Conservation (phyloP, 2,329 filamentous ascomycete genomes). For the Trichothecium roseum region DNA sequence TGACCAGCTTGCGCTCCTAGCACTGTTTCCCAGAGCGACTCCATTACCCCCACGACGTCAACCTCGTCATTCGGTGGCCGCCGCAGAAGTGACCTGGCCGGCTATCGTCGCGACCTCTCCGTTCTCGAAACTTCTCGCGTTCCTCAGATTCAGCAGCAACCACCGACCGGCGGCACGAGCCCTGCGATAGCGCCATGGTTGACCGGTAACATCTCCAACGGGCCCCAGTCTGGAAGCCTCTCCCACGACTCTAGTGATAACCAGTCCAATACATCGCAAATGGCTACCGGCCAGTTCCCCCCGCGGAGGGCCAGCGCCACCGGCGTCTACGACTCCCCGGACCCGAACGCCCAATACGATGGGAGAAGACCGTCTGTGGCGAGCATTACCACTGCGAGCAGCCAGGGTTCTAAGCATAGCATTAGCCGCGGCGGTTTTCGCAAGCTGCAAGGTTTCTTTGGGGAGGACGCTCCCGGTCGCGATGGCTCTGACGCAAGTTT, state of each 20-base stretch:
- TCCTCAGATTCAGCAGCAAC: constrained; percentile 49
- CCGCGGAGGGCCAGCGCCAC: constrained; percentile 9
- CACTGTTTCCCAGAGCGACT: constrained; percentile 2
- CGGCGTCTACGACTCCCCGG: constrained; percentile 50
- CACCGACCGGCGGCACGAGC: constrained; percentile 27
- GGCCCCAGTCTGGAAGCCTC: constrained; percentile 42
- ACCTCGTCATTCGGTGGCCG: constrained; percentile 25
- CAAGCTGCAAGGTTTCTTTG: constrained; percentile 85
- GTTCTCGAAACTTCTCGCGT: constrained; percentile 54
- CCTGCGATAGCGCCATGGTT: constrained; percentile 51
- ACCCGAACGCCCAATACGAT: constrained; percentile 52
- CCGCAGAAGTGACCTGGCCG: constrained; percentile 50
- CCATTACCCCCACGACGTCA: constrained; percentile 2
- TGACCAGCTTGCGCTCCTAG: neutral
- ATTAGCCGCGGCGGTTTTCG: constrained; percentile 62
- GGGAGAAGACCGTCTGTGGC: constrained; percentile 78
- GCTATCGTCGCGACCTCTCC: constrained; percentile 63
- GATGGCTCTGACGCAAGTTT: constrained; percentile 65
- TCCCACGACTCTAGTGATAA: constrained; percentile 70
- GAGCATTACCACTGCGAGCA: constrained; percentile 72
- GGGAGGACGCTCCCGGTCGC: constrained; percentile 70
- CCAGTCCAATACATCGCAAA: constrained; percentile 48
- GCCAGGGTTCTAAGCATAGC: constrained; percentile 69
- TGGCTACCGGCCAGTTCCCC: constrained; percentile 46
- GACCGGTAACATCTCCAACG: constrained; percentile 23